Evolutionary conservation across 805 yeast genomes (phyloP).

Genomic region (Sporopachydermia quercuum): DNA sequence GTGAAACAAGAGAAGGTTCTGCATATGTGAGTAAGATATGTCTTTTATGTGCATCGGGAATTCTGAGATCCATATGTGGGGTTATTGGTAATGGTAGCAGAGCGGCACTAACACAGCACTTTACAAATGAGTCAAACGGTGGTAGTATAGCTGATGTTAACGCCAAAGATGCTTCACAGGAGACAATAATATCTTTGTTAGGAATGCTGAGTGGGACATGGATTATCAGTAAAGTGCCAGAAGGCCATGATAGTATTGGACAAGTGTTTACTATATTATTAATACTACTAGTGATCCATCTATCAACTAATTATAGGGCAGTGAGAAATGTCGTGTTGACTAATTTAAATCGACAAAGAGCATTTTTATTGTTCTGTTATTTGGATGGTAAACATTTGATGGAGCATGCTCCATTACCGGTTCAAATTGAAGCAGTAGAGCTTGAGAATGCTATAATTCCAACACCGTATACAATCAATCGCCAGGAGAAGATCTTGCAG

Average conservation of each 20-base stretch:
- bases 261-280: conserved; percentile 7
- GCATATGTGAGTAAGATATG: conserved; percentile 10
- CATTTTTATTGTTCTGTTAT: conserved; percentile 16
- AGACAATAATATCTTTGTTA: conserved; percentile 19
- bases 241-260: conserved; percentile 12
- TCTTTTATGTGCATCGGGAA: conserved; percentile 18
- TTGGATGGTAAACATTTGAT: too few species aligned
- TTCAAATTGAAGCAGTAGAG: too few species aligned
- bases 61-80: conserved; percentile 19
- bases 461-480: neutral
- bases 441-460: neutral
- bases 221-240: conserved; percentile 14
- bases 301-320: conserved; percentile 20
- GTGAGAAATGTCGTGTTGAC: conserved; percentile 17
- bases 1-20: conserved; percentile 8
- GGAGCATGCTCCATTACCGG: too few species aligned
- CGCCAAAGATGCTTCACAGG: conserved; percentile 23
- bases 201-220: conserved; percentile 21
- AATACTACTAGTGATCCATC: conserved; percentile 14
- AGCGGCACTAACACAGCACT: conserved; percentile 22
- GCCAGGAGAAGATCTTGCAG: neutral
- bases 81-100: conserved; percentile 23
- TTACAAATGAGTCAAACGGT: conserved; percentile 17
- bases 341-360: conserved; percentile 18
- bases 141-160: conserved; percentile 22